Evolutionary conservation across 1,139 yeast species (phyloP), one percentile per base, ranked within the genome.

Genomic region (Groenewaldozyma sp.): DNA sequence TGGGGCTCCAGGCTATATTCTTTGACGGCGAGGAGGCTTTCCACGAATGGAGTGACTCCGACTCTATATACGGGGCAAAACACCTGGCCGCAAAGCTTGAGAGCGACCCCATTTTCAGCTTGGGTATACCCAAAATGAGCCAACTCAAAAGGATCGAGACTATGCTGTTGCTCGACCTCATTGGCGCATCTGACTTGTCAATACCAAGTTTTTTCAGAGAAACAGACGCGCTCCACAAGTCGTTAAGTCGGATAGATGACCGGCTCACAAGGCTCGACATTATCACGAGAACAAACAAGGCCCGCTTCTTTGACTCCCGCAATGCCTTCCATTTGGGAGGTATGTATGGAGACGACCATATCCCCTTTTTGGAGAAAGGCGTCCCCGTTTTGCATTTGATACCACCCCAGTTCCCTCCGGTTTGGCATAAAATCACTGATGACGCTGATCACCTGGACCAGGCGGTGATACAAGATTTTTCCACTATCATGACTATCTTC

Each of bases 11-110:
- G 45, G 52, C 75, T 9, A 57, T 74, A 0, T 74, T 75, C 49
- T 71, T 74, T 41, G 80, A 75, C 47, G 80, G 81, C 2, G 80
- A 75, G 48, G 80, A 75, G 48, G 79, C 81, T 0, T 50, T 72
- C 20, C 57, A 58, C 3, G 53, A 60, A 14, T 75, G 81, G 81
- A 53, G 68, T 0, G 63, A 60, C 7, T 52, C 59, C 0, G 80
- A 75, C 46, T 73, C 78, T 0, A 60, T 73, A 3, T 74, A 75
- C 49, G 81, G 80, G 0, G 68, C 80, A 0, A 62, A 69, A 16
- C 71, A 70, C 45, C 51, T 74, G 28, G 78, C 76, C 1, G 45
- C 51, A 1, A 45, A 34, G 53, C 53, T 3, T 32, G 42, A 28
- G 31, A 28, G 36, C 24, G 10, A 16, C 5, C 24, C 14, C 21